Conservation (phyloP, 139 green algal genomes). For the Bryopsis sp. region DNA sequence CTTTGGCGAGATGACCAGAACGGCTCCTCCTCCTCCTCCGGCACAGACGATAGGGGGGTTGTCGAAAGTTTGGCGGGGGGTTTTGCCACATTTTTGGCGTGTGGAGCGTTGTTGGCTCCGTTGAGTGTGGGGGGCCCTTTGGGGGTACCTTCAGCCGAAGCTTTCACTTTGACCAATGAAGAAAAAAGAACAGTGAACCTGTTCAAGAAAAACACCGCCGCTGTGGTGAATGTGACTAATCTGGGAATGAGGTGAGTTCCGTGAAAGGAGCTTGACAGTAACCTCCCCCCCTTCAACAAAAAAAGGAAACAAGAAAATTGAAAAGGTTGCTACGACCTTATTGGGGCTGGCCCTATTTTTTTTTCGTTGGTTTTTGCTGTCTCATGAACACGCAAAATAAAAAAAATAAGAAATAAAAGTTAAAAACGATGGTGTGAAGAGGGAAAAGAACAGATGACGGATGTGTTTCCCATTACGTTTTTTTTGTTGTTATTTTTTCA, state of each 20-base stretch:
- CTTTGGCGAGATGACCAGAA: too few relatives aligned
- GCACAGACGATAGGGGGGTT: too few relatives aligned
- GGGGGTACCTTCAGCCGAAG: neutral
- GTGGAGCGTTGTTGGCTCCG: too few relatives aligned
- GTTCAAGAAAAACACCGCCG: conserved; percentile 13
- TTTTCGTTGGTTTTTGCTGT: neutral
- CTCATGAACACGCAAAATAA: neutral
- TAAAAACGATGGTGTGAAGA: neutral
- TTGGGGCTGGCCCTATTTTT: too few relatives aligned
- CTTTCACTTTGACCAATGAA: neutral
- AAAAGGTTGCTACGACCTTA: too few relatives aligned
- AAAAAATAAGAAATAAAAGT: neutral
- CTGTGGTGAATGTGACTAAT: conserved; percentile 21
- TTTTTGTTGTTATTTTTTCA: neutral
- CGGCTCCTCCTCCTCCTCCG: too few relatives aligned
- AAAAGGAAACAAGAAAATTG: too few relatives aligned
- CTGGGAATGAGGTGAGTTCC: neutral
- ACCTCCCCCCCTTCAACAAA: neutral
- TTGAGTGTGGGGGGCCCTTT: too few relatives aligned
- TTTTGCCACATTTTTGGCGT: too few relatives aligned
- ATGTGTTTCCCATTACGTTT: neutral
- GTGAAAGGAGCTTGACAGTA: neutral
- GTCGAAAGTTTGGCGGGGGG: too few relatives aligned
- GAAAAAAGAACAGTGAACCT: conserved; percentile 14
- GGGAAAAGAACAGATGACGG: neutral